phyloP scores from a whole-genome alignment of 768 basidiomycete genomes.

The Kwoniella bestiolae region DNA sequence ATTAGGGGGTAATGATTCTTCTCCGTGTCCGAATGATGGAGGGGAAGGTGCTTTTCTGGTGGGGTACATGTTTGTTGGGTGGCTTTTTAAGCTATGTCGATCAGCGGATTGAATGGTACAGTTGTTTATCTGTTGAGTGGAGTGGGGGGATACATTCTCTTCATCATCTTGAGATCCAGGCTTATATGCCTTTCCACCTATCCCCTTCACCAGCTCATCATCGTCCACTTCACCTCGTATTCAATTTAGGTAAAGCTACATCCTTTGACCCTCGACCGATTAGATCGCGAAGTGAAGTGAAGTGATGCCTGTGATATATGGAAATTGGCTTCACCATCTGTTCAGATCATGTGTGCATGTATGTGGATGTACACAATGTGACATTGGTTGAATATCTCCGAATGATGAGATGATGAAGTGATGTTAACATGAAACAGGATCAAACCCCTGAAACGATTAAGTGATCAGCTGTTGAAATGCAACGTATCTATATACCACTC shows the following conservation, averaged over 20 bases:
- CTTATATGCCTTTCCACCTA: background rate
- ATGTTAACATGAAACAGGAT: background rate
- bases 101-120: background rate
- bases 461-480: conserved; percentile 1
- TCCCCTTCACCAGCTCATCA: conserved; percentile 14
- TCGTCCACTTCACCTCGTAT: conserved; percentile 1
- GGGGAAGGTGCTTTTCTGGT: conserved; percentile 24
- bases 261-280: conserved; percentile 11
- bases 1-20: conserved; percentile 9
- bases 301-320: background rate
- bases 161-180: background rate
- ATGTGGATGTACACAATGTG: background rate
- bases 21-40: background rate
- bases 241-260: background rate
- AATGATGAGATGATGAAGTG: conserved; percentile 13
- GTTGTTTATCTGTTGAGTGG: conserved; percentile 2
- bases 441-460: background rate
- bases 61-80: conserved; percentile 10
- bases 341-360: background rate
- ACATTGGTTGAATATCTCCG: background rate
- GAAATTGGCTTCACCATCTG: background rate
- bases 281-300: conserved; percentile 22
- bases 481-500: background rate
- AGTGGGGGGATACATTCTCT: background rate
- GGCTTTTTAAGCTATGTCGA: conserved; percentile 3